phyloP scores from a whole-genome alignment of 306 rosid genomes.

The Gastrolobium bilobum region DNA sequence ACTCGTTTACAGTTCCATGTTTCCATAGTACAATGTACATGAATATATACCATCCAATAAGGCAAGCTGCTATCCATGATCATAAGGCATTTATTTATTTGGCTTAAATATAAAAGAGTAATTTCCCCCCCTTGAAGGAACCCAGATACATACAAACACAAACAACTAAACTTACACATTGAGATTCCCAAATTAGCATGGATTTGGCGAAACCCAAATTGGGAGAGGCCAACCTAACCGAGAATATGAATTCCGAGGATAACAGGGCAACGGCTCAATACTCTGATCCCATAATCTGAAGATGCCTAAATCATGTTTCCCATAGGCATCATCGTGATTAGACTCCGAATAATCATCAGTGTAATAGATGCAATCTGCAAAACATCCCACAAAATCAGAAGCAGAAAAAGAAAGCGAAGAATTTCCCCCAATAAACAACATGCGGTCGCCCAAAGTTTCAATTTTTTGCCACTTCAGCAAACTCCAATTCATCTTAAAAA shows the following conservation, averaged over 20 bases:
- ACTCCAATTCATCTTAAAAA: conserved; percentile 66
- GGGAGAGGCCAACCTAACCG: conserved; percentile 61
- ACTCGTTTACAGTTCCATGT: background rate
- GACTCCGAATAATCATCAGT: conserved; percentile 73
- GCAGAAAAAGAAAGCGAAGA: conserved; percentile 67
- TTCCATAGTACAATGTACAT: background rate
- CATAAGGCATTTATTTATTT: background rate
- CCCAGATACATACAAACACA: background rate
- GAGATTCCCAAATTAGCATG: conserved; percentile 49
- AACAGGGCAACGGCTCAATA: conserved; percentile 63
- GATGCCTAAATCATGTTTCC: conserved; percentile 73
- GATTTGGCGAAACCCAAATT: conserved; percentile 78
- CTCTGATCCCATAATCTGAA: conserved; percentile 56
- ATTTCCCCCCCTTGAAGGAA: background rate
- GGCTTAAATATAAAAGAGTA: background rate
- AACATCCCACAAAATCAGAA: conserved; percentile 57
- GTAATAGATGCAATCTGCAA: conserved; percentile 68
- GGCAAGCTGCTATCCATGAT: background rate
- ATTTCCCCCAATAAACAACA: conserved; percentile 70
- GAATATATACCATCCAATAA: background rate
- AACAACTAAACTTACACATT: conserved; percentile 14
- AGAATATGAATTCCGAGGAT: conserved; percentile 50
- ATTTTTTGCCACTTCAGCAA: conserved; percentile 56
- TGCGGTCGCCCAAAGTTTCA: conserved; percentile 60
- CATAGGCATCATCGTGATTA: conserved; percentile 59